Evolutionary conservation across 345 rosid genomes (phyloP).

Genomic region (Populus tremula): DNA sequence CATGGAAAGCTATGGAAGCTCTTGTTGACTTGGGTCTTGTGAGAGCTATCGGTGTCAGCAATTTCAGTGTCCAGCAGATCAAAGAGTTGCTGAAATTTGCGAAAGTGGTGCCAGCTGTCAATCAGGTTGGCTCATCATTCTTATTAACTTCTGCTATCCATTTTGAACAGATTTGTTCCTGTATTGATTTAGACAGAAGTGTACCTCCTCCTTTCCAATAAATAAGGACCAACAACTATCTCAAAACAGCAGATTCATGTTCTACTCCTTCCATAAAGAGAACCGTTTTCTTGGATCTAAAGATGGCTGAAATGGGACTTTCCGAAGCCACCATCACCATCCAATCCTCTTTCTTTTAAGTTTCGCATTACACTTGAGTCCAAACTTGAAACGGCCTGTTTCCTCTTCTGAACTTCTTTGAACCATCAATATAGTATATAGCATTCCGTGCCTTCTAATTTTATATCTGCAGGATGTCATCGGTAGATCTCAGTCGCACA

Average conservation of each 20-base stretch:
- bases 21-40: conserved; percentile 49
- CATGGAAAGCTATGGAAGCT: conserved; percentile 65
- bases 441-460: background rate
- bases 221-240: background rate
- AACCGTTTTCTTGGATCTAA: background rate
- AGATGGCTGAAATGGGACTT: background rate
- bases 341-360: background rate
- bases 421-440: background rate
- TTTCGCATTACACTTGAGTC: background rate
- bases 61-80: conserved; percentile 51
- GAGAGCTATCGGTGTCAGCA: conserved; percentile 59
- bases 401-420: background rate
- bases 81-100: conserved; percentile 58
- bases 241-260: background rate
- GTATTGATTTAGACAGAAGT: background rate
- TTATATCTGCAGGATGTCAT: background rate
- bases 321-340: background rate
- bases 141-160: background rate
- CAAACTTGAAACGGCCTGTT: background rate
- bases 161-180: background rate
- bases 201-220: background rate
- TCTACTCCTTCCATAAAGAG: background rate
- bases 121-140: conserved; percentile 41
- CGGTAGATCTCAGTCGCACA: background rate
- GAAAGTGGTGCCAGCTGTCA: conserved; percentile 55